Percentiles rank a stretch among this genome's conserved stretches.
phyloP scores from a whole-genome alignment of 805 yeast genomes.

The Teunomyces kruisii region DNA sequence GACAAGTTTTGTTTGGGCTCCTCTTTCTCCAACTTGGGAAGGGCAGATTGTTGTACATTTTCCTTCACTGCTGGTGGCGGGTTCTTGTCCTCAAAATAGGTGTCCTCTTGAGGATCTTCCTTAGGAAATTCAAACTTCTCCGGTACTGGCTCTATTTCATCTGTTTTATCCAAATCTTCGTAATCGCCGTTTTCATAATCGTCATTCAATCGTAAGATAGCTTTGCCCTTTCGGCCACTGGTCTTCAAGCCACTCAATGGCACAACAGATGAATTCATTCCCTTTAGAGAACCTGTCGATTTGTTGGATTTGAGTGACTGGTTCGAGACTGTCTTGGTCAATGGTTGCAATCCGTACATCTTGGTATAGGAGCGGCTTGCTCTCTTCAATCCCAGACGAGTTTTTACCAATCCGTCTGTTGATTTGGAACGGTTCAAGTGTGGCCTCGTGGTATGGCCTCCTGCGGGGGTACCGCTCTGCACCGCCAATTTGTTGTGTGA shows the following conservation, averaged over 20 bases:
- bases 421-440: conserved; percentile 39
- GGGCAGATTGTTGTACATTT: conserved; percentile 1
- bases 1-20: conserved; percentile 4
- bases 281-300: conserved; percentile 35
- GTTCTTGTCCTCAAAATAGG: background rate
- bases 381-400: conserved; percentile 24
- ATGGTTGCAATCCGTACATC: conserved; percentile 34
- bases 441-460: conserved; percentile 21
- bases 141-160: conserved; percentile 6
- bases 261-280: conserved; percentile 14
- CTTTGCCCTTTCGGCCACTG: conserved; percentile 37
- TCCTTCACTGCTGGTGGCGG: background rate
- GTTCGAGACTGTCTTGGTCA: conserved; percentile 33
- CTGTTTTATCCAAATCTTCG: conserved; percentile 29
- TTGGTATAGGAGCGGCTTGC: conserved; percentile 40
- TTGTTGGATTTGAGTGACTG: conserved; percentile 30
- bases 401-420: conserved; percentile 36
- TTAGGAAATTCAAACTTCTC: conserved; percentile 1
- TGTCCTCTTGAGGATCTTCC: background rate
- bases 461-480: background rate
- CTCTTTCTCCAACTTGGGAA: background rate
- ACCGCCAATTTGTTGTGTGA: background rate
- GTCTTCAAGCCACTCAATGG: conserved; percentile 32
- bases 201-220: conserved; percentile 40
- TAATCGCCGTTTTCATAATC: conserved; percentile 32